These are phyloP conservation scores for Lodderomyces parapsilosis DNA, from an alignment of 1,139 yeast genomes.

Conservation along the genomic window DNA sequence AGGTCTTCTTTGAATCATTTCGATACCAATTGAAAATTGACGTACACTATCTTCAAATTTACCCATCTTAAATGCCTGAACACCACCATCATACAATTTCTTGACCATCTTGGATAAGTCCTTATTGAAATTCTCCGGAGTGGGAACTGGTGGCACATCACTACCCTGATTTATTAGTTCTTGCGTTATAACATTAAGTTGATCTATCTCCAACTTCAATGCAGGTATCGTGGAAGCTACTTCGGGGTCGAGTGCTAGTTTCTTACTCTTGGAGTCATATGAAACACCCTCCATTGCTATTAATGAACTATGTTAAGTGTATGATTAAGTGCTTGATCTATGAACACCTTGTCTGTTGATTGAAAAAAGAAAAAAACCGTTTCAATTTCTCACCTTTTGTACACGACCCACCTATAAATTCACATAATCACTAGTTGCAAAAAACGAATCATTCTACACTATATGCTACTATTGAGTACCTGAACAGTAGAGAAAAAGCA, in stretches of 20 bases:
- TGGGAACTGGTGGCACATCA: slow-evolving; percentile 72
- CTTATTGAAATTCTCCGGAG: slow-evolving; percentile 50
- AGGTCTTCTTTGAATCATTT: slow-evolving; percentile 76
- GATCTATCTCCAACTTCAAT: slow-evolving; percentile 51
- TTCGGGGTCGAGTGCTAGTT: slow-evolving; percentile 18
- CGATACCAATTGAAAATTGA: slow-evolving; percentile 74
- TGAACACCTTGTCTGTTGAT: neutral
- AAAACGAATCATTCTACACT: too few species aligned
- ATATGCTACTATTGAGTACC: too few species aligned
- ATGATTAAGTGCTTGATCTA: too few species aligned
- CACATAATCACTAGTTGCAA: too few species aligned
- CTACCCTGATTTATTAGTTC: slow-evolving; percentile 59
- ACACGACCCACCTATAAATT: too few species aligned
- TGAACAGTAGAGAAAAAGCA: too few species aligned
- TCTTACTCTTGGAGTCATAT: slow-evolving; percentile 30
- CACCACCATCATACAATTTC: slow-evolving; percentile 74
- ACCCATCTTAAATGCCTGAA: slow-evolving; percentile 57
- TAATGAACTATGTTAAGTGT: too few species aligned
- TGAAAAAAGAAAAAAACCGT: too few species aligned
- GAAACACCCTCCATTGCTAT: slow-evolving; percentile 5
- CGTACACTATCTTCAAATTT: slow-evolving; percentile 72
- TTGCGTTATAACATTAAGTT: slow-evolving; percentile 60
- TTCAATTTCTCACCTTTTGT: too few species aligned
- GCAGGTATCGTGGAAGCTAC: slow-evolving; percentile 24
- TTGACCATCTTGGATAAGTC: slow-evolving; percentile 65